phyloP scores from a whole-genome alignment of 768 basidiomycete species.

The Xerocomus brunneocitrinus region DNA sequence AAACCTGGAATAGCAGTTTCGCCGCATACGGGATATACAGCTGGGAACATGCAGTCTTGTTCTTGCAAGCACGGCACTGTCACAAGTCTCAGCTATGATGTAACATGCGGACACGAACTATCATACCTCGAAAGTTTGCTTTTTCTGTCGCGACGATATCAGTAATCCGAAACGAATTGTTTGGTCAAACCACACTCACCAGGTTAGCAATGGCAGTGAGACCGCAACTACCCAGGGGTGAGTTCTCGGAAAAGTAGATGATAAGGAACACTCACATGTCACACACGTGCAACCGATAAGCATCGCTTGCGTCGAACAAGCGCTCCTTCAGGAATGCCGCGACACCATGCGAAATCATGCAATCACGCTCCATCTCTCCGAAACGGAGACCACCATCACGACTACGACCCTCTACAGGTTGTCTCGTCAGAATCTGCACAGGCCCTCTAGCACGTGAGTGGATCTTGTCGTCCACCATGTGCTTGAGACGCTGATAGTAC shows the following conservation, averaged over 20 bases:
- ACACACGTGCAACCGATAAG: slow-evolving; percentile 92
- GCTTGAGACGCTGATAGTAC: slow-evolving; percentile 97
- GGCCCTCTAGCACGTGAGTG: slow-evolving; percentile 97
- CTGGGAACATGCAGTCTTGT: slow-evolving; percentile 92
- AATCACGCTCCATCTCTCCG: slow-evolving; percentile 99
- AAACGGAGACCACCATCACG: slow-evolving; percentile 98
- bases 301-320: slow-evolving; percentile 88
- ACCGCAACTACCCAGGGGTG: slow-evolving; percentile 63
- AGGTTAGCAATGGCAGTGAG: slow-evolving; percentile 96
- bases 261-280: slow-evolving; percentile 67
- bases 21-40: slow-evolving; percentile 95
- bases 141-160: slow-evolving; percentile 56
- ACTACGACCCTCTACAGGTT: slow-evolving; percentile 98
- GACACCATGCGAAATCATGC: slow-evolving; percentile 99
- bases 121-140: slow-evolving; percentile 87
- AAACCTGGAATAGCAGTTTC: slow-evolving; percentile 90
- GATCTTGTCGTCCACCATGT: slow-evolving; percentile 99
- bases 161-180: slow-evolving; percentile 7
- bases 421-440: slow-evolving; percentile 94
- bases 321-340: slow-evolving; percentile 98
- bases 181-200: slow-evolving; percentile 41
- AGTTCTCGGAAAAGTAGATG: background rate
- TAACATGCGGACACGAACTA: slow-evolving; percentile 1
- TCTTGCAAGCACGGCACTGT: slow-evolving; percentile 91
- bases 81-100: background rate